Conservation (phyloP, 441 rosid genomes). For the Pelargonium cotyledonis region DNA sequence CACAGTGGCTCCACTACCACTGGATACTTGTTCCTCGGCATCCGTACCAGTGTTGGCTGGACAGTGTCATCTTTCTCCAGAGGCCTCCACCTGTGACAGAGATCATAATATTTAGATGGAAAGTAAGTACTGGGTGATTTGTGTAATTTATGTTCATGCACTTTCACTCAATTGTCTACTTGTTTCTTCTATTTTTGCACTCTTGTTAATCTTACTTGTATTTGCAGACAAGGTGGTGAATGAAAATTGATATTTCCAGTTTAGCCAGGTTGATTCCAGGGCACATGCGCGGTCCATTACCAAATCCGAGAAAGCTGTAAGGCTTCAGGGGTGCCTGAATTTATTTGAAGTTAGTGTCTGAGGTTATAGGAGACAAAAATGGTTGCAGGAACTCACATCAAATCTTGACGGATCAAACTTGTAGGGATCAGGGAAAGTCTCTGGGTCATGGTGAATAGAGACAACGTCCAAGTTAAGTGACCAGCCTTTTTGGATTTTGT, state of each 20-base stretch:
- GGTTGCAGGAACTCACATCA: conserved; percentile 29
- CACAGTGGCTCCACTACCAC: conserved; percentile 36
- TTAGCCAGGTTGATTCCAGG: conserved; percentile 63
- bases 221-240: conserved; percentile 54
- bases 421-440: conserved; percentile 37
- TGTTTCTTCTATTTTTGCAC: neutral
- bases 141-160: too few species aligned
- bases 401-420: conserved; percentile 49
- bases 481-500: conserved; percentile 50
- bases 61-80: conserved; percentile 47
- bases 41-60: conserved; percentile 57
- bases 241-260: conserved; percentile 51
- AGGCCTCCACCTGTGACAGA: conserved; percentile 43
- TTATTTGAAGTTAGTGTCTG: neutral
- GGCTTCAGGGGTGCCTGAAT: conserved; percentile 41
- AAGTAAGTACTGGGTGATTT: too few species aligned
- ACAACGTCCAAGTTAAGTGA: conserved; percentile 63
- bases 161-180: neutral
- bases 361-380: neutral
- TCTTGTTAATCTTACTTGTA: conserved; percentile 38
- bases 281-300: conserved; percentile 62
- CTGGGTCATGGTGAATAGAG: conserved; percentile 55
- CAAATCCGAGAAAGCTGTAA: conserved; percentile 59
- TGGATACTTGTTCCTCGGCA: conserved; percentile 55
- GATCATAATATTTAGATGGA: neutral